phyloP scores from a whole-genome alignment of 495 filamentous ascomycete genomes.

The Penicillium atrosanguineum region DNA sequence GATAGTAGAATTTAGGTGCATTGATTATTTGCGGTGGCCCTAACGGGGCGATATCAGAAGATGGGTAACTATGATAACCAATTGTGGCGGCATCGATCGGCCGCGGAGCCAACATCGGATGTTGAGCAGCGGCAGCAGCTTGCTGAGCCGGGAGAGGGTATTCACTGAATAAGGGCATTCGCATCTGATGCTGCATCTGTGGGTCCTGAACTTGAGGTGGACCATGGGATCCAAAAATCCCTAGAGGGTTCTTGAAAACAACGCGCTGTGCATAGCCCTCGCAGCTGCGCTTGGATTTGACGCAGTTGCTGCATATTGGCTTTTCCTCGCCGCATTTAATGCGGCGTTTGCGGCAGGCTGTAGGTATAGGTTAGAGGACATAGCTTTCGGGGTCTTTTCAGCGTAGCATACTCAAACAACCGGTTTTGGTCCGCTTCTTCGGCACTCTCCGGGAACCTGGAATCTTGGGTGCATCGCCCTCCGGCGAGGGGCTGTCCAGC shows the following conservation, averaged over 20 bases:
- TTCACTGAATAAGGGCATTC: constrained; percentile 20
- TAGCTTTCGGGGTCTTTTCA: background rate
- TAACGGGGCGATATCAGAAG: background rate
- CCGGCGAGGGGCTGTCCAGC: background rate
- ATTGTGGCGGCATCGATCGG: constrained; percentile 13
- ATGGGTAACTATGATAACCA: constrained; percentile 12
- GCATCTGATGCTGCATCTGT: constrained; percentile 21
- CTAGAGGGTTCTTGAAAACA: constrained; percentile 85
- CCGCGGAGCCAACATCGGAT: constrained; percentile 37
- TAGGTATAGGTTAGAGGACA: constrained; percentile 12
- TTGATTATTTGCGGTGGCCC: background rate
- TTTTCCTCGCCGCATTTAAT: constrained; percentile 98
- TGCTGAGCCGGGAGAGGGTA: constrained; percentile 25
- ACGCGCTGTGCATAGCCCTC: constrained; percentile 94
- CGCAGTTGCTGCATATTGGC: constrained; percentile 86
- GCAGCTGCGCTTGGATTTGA: constrained; percentile 90
- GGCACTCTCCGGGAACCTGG: constrained; percentile 24
- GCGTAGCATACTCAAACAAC: constrained; percentile 77
- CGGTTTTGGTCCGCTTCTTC: constrained; percentile 88
- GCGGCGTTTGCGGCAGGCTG: constrained; percentile 88
- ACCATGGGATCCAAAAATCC: constrained; percentile 48
- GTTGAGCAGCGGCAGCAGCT: constrained; percentile 30
- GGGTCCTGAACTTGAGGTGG: constrained; percentile 19
- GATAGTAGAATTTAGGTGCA: constrained; percentile 21
- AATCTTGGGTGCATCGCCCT: constrained; percentile 14